Evolutionary conservation across 2,329 filamentous ascomycete species (phyloP).

Genomic region (Cytospora mali): DNA sequence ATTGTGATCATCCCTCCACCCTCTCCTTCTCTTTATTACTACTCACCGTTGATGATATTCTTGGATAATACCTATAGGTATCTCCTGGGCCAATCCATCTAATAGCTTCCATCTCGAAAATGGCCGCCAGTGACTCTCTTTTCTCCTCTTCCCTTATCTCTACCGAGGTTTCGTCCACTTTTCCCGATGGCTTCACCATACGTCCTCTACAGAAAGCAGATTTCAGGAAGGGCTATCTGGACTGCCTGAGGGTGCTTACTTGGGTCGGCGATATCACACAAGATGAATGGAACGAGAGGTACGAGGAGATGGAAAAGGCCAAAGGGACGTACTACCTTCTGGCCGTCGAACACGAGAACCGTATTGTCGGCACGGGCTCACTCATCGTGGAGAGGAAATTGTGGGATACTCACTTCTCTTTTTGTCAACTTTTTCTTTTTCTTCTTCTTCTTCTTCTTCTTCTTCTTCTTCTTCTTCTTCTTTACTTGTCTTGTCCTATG

Average conservation of each 20-base stretch:
- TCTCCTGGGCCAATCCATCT: background rate
- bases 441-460: no score
- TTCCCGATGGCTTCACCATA: slow-evolving; percentile 71
- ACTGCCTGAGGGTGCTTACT: slow-evolving; percentile 75
- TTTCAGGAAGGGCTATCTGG: slow-evolving; percentile 71
- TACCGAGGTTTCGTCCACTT: slow-evolving; percentile 57
- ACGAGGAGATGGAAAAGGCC: slow-evolving; percentile 56
- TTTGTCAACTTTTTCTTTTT: no score
- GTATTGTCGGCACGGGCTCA: slow-evolving; percentile 73
- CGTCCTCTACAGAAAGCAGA: slow-evolving; percentile 71
- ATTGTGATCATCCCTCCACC: background rate
- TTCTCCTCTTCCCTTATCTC: slow-evolving; percentile 71
- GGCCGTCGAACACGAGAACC: slow-evolving; percentile 64
- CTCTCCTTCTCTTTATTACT: background rate
- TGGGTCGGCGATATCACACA: slow-evolving; percentile 73
- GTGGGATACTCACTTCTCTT: slow-evolving; percentile 44
- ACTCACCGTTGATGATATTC: background rate
- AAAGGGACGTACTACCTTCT: slow-evolving; percentile 67
- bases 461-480: no score
- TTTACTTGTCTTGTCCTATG: no score
- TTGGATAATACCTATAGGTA: no score
- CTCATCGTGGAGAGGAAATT: slow-evolving; percentile 81
- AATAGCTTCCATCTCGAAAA: background rate
- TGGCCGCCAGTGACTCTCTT: slow-evolving; percentile 41
- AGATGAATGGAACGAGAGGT: slow-evolving; percentile 67